Evolutionary conservation across 1,139 yeast species (phyloP).

Genomic region (Scheffersomyces illinoinensis): DNA sequence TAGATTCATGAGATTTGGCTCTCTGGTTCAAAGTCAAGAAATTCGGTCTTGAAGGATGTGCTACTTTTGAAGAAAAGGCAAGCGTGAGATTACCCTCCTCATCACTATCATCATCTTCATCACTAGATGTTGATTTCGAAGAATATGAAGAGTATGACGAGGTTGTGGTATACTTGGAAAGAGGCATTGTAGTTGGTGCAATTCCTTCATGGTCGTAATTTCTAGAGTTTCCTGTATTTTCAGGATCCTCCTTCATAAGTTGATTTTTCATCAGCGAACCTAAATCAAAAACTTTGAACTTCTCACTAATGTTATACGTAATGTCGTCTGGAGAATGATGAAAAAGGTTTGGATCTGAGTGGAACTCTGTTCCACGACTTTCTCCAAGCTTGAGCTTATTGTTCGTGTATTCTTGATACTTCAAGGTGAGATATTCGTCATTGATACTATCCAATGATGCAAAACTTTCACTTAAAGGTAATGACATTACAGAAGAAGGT

Average conservation of each 20-base stretch:
- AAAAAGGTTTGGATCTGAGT: slow-evolving; percentile 1
- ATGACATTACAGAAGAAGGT: slow-evolving; percentile 42
- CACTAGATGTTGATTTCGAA: slow-evolving; percentile 11
- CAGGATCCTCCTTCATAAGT: slow-evolving; percentile 9
- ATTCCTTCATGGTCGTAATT: slow-evolving; percentile 10
- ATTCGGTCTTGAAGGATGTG: slow-evolving; percentile 37
- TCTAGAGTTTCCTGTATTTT: not conserved
- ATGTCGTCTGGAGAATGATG: not conserved
- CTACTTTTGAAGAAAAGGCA: slow-evolving; percentile 49
- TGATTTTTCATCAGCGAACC: slow-evolving; percentile 36
- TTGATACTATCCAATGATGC: slow-evolving; percentile 76
- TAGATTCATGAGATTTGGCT: slow-evolving; percentile 48
- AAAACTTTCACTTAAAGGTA: slow-evolving; percentile 72
- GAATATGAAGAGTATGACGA: slow-evolving; percentile 15
- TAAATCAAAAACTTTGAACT: slow-evolving; percentile 40
- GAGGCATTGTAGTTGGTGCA: slow-evolving; percentile 13
- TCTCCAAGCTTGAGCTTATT: slow-evolving; percentile 1
- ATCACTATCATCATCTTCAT: slow-evolving; percentile 27
- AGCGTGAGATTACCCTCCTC: slow-evolving; percentile 54
- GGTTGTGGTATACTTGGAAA: slow-evolving; percentile 2
- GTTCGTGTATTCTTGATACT: slow-evolving; percentile 34
- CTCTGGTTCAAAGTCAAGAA: slow-evolving; percentile 36
- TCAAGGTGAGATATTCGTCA: slow-evolving; percentile 50
- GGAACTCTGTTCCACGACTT: slow-evolving; percentile 1
- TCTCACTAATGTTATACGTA: slow-evolving; percentile 23